phyloP scores from a whole-genome alignment of 1,284 basidiomycete species.

The Phellopilus nigrolimitatus region DNA sequence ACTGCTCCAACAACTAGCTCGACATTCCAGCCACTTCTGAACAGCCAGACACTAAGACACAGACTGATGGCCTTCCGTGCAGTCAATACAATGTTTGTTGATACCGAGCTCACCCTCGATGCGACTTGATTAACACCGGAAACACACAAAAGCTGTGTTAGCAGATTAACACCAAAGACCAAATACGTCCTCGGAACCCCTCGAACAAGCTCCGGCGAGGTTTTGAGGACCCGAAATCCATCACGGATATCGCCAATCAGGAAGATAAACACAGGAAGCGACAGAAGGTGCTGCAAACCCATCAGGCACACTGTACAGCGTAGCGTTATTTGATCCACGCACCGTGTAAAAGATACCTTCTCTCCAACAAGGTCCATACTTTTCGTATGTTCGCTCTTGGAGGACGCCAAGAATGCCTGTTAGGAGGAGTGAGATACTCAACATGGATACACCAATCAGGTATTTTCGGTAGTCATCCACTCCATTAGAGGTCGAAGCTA shows the following conservation, averaged over 20 bases:
- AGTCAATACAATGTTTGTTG: conserved; percentile 68
- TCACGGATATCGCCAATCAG: conserved; percentile 52
- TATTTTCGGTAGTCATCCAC: conserved; percentile 47
- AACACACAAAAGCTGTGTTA: conserved; percentile 83
- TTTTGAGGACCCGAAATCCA: conserved; percentile 44
- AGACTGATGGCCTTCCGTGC: conserved; percentile 66
- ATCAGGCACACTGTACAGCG: not conserved
- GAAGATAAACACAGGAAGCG: conserved; percentile 71
- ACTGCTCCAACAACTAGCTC: conserved; percentile 55
- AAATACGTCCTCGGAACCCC: conserved; percentile 38
- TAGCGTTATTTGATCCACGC: not conserved
- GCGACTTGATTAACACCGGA: conserved; percentile 83
- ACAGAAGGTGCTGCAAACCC: conserved; percentile 55
- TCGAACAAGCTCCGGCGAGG: conserved; percentile 16
- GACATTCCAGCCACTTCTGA: conserved; percentile 61
- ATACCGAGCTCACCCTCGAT: conserved; percentile 66
- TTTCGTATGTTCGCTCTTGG: conserved; percentile 77
- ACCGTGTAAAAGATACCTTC: conserved; percentile 87
- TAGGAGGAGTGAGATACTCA: conserved; percentile 66
- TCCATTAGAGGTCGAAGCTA: conserved; percentile 28
- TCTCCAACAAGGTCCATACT: conserved; percentile 74
- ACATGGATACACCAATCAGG: conserved; percentile 64
- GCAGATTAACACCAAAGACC: conserved; percentile 62
- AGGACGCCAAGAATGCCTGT: conserved; percentile 73
- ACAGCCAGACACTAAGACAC: conserved; percentile 73